Percentiles rank a stretch among this genome's conserved stretches.
phyloP scores from a whole-genome alignment of 139 green algal species.

The Tetratostichococcus sp. region DNA sequence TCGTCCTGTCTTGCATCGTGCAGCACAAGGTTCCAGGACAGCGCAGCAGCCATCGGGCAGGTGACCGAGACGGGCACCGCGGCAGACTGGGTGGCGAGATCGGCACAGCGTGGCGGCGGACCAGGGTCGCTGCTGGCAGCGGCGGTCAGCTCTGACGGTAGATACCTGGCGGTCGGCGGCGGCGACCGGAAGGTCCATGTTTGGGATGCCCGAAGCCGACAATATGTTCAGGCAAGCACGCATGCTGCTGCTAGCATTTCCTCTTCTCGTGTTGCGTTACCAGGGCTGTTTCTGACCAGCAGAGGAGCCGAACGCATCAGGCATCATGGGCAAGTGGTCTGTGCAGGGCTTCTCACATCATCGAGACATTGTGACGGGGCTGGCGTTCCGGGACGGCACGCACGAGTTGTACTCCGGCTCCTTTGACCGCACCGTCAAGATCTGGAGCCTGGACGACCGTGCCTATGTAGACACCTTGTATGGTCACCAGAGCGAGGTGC shows the following conservation, averaged over 20 bases:
- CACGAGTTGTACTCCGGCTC: slow-evolving; percentile 75
- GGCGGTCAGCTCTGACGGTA: slow-evolving; percentile 63
- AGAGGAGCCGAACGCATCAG: no score
- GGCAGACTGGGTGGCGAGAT: slow-evolving; percentile 17
- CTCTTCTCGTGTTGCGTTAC: no score
- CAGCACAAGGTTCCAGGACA: neutral
- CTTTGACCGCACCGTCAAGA: slow-evolving; percentile 79
- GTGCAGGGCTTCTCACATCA: slow-evolving; percentile 58
- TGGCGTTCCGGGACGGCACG: slow-evolving; percentile 80
- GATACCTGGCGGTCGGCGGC: slow-evolving; percentile 76
- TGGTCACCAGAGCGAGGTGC: slow-evolving; percentile 67
- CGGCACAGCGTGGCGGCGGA: slow-evolving; percentile 18
- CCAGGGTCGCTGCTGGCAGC: slow-evolving; percentile 50
- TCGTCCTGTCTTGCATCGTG: no score
- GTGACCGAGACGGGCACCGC: neutral
- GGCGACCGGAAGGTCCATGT: slow-evolving; percentile 78
- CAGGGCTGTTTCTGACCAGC: no score
- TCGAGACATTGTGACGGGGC: slow-evolving; percentile 62
- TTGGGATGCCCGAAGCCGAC: slow-evolving; percentile 62
- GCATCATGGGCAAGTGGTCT: no score
- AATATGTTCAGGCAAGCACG: slow-evolving; percentile 25
- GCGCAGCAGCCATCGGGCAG: neutral
- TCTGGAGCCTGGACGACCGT: slow-evolving; percentile 90
- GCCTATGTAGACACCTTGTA: slow-evolving; percentile 95
- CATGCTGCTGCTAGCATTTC: no score